These are phyloP conservation scores for Metschnikowia shivogae DNA, from an alignment of 805 yeast species.

Conservation along the genomic window DNA sequence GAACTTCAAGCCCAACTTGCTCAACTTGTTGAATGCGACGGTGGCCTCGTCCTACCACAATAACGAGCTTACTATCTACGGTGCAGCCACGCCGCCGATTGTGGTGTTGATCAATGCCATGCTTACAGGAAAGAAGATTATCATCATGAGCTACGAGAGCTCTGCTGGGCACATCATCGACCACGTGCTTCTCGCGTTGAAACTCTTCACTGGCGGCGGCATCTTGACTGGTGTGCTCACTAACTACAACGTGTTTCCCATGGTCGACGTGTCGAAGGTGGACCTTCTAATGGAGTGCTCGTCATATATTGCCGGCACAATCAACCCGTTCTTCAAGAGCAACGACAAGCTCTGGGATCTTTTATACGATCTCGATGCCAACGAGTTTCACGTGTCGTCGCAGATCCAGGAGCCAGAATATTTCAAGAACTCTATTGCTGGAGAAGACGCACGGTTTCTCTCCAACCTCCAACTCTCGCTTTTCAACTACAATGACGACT, in stretches of 20 bases:
- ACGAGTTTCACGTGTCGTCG: conserved; percentile 34
- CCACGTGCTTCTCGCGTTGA: conserved; percentile 35
- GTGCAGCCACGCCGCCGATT: conserved; percentile 48
- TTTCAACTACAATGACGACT: conserved; percentile 44
- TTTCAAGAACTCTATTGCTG: conserved; percentile 35
- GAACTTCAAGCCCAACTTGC: conserved; percentile 37
- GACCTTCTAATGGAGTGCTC: conserved; percentile 42
- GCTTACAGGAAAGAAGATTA: conserved; percentile 36
- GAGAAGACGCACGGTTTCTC: conserved; percentile 43
- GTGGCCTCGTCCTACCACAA: conserved; percentile 33
- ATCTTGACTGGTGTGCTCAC: conserved; percentile 38
- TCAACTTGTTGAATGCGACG: conserved; percentile 31
- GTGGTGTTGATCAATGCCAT: conserved; percentile 34
- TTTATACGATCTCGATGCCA: conserved; percentile 55
- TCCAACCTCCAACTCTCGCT: conserved; percentile 40
- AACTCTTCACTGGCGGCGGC: conserved; percentile 42
- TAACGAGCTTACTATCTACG: conserved; percentile 50
- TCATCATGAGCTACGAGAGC: conserved; percentile 39
- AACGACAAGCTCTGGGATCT: conserved; percentile 56
- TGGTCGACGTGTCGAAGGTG: conserved; percentile 57
- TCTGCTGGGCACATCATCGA: conserved; percentile 40
- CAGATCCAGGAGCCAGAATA: conserved; percentile 19
- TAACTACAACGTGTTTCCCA: conserved; percentile 48
- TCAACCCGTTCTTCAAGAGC: conserved; percentile 59
- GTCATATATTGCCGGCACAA: conserved; percentile 59